These are phyloP conservation scores for Acanthamoeba divionensis DNA, from an alignment of 208 protist genomes.

Conservation along the genomic window DNA sequence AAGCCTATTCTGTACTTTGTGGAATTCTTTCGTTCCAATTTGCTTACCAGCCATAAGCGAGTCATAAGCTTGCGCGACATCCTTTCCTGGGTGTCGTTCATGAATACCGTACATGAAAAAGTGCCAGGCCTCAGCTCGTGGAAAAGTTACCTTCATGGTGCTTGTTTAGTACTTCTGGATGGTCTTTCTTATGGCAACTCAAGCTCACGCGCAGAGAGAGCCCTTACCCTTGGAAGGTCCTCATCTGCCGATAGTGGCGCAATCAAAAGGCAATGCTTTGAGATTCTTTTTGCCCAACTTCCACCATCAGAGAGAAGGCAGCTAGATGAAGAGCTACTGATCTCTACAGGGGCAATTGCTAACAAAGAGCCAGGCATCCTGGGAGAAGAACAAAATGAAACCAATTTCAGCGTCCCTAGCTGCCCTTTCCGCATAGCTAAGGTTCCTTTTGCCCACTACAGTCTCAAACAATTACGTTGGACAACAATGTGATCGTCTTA, in stretches of 20 bases:
- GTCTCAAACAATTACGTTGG: too few relatives aligned
- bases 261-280: slow-evolving; percentile 38
- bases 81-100: slow-evolving; percentile 93
- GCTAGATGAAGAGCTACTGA: not conserved
- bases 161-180: slow-evolving; percentile 94
- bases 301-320: not conserved
- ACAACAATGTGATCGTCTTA: too few relatives aligned
- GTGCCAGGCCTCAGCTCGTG: not conserved
- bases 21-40: slow-evolving; percentile 56
- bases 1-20: slow-evolving; percentile 77
- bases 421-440: slow-evolving; percentile 39
- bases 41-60: slow-evolving; percentile 59
- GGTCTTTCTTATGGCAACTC: slow-evolving; percentile 76
- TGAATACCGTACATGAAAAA: slow-evolving; percentile 62
- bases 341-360: not conserved
- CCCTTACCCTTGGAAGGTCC: not conserved
- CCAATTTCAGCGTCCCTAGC: not conserved
- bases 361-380: too few relatives aligned
- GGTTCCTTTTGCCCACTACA: not conserved
- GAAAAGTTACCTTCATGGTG: slow-evolving; percentile 90
- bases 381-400: too few relatives aligned
- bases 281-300: slow-evolving; percentile 27
- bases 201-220: not conserved
- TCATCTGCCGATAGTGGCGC: not conserved
- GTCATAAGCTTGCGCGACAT: slow-evolving; percentile 83